These are phyloP conservation scores for Yamadazyma jaroonii DNA, from an alignment of 1,139 yeast species.

Conservation along the genomic window DNA sequence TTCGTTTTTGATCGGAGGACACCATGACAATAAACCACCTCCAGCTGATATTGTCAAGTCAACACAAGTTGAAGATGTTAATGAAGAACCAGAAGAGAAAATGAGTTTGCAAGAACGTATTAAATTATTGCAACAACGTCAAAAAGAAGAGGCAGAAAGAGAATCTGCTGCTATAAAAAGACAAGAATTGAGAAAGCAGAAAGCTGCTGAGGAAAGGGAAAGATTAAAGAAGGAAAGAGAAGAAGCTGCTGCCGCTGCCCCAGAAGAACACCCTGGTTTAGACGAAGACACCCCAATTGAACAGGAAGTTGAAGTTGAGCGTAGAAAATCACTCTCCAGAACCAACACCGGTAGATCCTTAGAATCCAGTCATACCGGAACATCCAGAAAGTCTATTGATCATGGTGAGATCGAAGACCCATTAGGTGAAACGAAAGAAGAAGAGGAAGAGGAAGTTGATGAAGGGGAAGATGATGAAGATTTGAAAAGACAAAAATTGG, in stretches of 20 bases:
- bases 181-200: conserved; percentile 54
- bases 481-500: conserved; percentile 69
- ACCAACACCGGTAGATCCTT: conserved; percentile 6
- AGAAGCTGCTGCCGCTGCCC: conserved; percentile 9
- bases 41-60: conserved; percentile 24
- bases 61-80: conserved; percentile 23
- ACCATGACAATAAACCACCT: conserved; percentile 21
- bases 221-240: conserved; percentile 14
- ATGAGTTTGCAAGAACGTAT: conserved; percentile 85
- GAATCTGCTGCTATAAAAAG: conserved; percentile 60
- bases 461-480: conserved; percentile 67
- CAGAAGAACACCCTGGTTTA: conserved; percentile 4
- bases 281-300: conserved; percentile 3
- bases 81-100: conserved; percentile 37
- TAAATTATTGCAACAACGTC: conserved; percentile 77
- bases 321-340: conserved; percentile 3
- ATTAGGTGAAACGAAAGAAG: conserved; percentile 8
- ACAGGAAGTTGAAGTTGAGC: background rate
- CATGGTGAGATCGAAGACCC: conserved; percentile 9
- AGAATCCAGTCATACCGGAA: conserved; percentile 8
- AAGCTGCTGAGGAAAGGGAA: conserved; percentile 35
- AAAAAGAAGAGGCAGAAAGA: conserved; percentile 76
- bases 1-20: conserved; percentile 29
- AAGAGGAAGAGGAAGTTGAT: conserved; percentile 15
- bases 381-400: conserved; percentile 11